phyloP scores from a whole-genome alignment of 2,329 filamentous ascomycete species.

The Aspergillus transmontanensis region DNA sequence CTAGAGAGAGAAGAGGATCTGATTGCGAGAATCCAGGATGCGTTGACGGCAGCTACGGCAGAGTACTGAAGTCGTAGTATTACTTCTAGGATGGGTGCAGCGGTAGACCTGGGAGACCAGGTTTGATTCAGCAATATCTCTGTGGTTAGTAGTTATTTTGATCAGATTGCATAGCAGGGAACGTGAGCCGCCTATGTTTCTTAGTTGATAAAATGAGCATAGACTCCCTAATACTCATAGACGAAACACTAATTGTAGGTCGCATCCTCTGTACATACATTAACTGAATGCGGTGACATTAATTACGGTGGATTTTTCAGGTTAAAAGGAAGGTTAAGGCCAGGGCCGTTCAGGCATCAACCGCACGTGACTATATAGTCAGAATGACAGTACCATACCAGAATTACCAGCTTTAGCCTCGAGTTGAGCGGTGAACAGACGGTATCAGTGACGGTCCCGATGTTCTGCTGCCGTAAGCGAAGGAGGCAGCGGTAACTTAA shows the following conservation, averaged over 20 bases:
- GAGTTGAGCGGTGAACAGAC: not conserved
- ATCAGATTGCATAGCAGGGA: not conserved
- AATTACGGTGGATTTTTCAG: not conserved
- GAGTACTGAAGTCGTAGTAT: not conserved
- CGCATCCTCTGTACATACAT: not conserved
- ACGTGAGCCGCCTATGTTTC: not conserved
- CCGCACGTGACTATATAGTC: not conserved
- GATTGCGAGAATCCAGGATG: not conserved
- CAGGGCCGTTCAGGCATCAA: not conserved
- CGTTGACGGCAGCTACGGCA: not conserved
- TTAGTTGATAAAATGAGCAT: not conserved
- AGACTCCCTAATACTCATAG: not conserved
- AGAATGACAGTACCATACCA: not conserved
- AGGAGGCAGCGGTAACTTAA: conserved; percentile 5
- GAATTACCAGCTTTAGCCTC: not conserved
- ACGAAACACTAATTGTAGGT: not conserved
- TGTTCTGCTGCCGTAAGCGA: conserved; percentile 6
- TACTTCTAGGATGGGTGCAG: not conserved
- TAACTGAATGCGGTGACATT: not conserved
- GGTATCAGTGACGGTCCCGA: not conserved
- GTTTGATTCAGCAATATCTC: not conserved
- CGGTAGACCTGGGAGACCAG: not conserved
- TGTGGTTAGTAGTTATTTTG: not conserved
- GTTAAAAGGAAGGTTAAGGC: not conserved
- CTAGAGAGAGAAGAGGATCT: conserved; percentile 16